phyloP scores from a whole-genome alignment of 495 filamentous ascomycete species.

The Friedmanniomyces simplex region DNA sequence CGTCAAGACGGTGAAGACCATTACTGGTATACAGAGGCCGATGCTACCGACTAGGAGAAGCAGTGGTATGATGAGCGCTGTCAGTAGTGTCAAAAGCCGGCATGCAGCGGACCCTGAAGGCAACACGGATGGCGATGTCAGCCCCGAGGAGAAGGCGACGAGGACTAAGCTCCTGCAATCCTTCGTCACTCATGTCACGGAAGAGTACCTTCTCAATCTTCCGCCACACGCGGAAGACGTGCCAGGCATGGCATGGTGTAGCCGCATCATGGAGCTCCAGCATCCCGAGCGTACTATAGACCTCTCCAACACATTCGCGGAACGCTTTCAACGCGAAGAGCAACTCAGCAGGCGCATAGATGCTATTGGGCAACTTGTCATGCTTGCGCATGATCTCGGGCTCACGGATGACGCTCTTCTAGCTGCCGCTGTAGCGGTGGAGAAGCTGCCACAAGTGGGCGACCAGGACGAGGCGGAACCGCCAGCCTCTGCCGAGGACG shows the following conservation, averaged over 20 bases:
- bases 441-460: constrained; percentile 32
- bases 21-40: constrained; percentile 64
- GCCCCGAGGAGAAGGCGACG: constrained; percentile 45
- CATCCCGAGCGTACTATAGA: constrained; percentile 51
- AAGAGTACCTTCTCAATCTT: constrained; percentile 58
- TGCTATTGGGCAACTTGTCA: constrained; percentile 65
- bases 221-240: constrained; percentile 44
- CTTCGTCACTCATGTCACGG: constrained; percentile 74
- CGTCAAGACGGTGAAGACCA: constrained; percentile 61
- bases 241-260: constrained; percentile 62
- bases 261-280: constrained; percentile 62
- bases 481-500: constrained; percentile 44
- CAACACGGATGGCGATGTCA: constrained; percentile 39
- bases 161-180: constrained; percentile 67
- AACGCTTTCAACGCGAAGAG: constrained; percentile 53
- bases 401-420: constrained; percentile 13
- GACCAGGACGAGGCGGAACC: constrained; percentile 32
- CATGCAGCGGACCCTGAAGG: constrained; percentile 74
- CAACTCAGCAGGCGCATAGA: constrained; percentile 53
- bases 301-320: constrained; percentile 45
- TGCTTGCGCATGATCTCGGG: constrained; percentile 55
- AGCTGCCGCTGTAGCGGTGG: constrained; percentile 14
- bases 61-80: constrained; percentile 30
- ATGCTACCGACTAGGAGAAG: constrained; percentile 59
- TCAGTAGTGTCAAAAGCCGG: background rate